phyloP scores from a whole-genome alignment of 257 asterid genomes.

The Hygrophila difformis region DNA sequence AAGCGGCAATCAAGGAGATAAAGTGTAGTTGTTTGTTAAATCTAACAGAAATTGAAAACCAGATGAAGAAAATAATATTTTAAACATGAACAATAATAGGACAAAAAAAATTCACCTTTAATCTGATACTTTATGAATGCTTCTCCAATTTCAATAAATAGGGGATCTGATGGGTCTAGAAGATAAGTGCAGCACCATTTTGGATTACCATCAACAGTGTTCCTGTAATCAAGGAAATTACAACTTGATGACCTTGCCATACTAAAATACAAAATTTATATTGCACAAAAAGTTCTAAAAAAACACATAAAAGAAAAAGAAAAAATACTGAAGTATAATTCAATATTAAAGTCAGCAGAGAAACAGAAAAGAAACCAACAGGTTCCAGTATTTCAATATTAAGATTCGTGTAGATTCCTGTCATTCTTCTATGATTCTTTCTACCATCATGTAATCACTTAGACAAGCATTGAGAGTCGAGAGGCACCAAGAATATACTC shows the following conservation, averaged over 20 bases:
- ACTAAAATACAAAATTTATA: background rate
- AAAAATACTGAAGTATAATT: background rate
- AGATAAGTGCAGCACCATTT: constrained; percentile 96
- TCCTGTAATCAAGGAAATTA: constrained; percentile 41
- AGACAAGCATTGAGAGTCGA: constrained; percentile 6
- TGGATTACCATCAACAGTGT: constrained; percentile 72
- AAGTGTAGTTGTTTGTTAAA: too few species aligned
- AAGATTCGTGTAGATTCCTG: too few species aligned
- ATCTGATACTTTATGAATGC: constrained; percentile 70
- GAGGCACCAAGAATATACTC: background rate
- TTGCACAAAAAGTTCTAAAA: constrained; percentile 9
- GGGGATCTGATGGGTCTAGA: constrained; percentile 88
- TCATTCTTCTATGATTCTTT: too few species aligned
- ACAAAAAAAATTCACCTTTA: constrained; percentile 34
- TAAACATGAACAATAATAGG: background rate
- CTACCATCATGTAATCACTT: background rate
- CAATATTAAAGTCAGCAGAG: background rate
- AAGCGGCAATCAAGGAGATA: too few species aligned
- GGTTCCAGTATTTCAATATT: too few species aligned
- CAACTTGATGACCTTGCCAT: background rate
- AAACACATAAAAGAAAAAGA: background rate
- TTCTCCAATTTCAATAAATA: constrained; percentile 81
- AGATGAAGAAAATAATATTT: background rate
- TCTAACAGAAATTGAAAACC: too few species aligned
- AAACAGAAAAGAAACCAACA: background rate